Evolutionary conservation across 2,329 filamentous ascomycete species (phyloP).

Genomic region (Colletotrichum cordylinicola): DNA sequence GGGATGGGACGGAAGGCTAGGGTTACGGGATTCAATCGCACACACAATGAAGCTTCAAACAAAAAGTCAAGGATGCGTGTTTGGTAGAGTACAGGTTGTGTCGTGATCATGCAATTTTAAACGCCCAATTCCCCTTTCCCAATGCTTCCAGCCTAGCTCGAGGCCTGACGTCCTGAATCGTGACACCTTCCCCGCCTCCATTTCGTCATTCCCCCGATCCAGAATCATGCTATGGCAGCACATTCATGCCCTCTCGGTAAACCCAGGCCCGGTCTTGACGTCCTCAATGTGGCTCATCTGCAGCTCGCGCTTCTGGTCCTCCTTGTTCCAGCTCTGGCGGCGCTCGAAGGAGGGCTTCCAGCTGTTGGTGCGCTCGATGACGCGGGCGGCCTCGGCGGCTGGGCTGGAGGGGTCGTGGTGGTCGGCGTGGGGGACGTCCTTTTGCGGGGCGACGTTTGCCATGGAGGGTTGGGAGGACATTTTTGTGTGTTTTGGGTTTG

Average conservation of each 20-base stretch:
- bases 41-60: not conserved
- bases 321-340: conserved; percentile 57
- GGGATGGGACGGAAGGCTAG: not conserved
- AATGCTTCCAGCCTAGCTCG: not conserved
- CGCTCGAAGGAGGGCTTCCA: conserved; percentile 55
- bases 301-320: conserved; percentile 59
- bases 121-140: not conserved
- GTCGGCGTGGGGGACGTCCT: not conserved
- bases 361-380: conserved; percentile 36
- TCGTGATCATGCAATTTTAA: not conserved
- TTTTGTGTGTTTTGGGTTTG: not conserved
- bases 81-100: not conserved
- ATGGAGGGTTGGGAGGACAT: conserved; percentile 1
- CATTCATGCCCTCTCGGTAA: conserved; percentile 40
- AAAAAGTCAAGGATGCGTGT: not conserved
- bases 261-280: conserved; percentile 44
- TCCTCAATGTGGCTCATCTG: conserved; percentile 50
- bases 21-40: not conserved
- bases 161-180: not conserved
- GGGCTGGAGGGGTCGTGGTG: not conserved
- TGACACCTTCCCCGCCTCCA: not conserved
- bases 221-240: not conserved
- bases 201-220: not conserved
- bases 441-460: not conserved
- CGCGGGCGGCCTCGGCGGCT: conserved; percentile 33